phyloP scores from a whole-genome alignment of 2,329 filamentous ascomycete species.

The Diaporthe sp. region DNA sequence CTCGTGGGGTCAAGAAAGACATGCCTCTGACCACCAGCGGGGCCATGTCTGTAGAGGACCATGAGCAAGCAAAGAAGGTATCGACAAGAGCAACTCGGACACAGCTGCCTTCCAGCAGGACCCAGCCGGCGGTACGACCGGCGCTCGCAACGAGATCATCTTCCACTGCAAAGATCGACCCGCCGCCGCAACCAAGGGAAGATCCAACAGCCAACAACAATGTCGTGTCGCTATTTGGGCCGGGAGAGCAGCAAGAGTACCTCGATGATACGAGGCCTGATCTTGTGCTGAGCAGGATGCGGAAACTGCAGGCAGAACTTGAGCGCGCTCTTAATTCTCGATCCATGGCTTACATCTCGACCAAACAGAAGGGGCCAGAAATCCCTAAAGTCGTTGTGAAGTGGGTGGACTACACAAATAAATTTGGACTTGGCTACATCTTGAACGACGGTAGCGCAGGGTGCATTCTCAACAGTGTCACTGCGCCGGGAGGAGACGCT shows the following conservation, averaged over 20 bases:
- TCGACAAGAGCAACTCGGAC: conserved; percentile 39
- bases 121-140: conserved; percentile 29
- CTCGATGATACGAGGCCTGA: conserved; percentile 70
- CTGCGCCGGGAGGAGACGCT: conserved; percentile 62
- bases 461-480: conserved; percentile 72
- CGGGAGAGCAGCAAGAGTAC: conserved; percentile 62
- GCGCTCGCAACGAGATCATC: conserved; percentile 11
- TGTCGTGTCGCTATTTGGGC: conserved; percentile 66
- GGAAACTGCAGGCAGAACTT: conserved; percentile 69
- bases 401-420: conserved; percentile 92
- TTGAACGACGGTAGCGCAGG: conserved; percentile 85
- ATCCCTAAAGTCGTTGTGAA: conserved; percentile 77
- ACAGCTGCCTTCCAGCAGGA: conserved; percentile 38
- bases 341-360: conserved; percentile 70
- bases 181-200: conserved; percentile 34
- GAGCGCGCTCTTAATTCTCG: conserved; percentile 74
- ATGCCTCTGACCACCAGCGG: conserved; percentile 39
- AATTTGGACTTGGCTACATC: conserved; percentile 87
- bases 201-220: conserved; percentile 38
- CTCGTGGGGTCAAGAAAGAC: conserved; percentile 43
- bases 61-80: conserved; percentile 45
- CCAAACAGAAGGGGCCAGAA: conserved; percentile 65
- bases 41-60: conserved; percentile 39
- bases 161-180: conserved; percentile 15
- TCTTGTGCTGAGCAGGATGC: conserved; percentile 67